Evolutionary conservation across 768 basidiomycete species (phyloP).

Genomic region (Bullera alba): DNA sequence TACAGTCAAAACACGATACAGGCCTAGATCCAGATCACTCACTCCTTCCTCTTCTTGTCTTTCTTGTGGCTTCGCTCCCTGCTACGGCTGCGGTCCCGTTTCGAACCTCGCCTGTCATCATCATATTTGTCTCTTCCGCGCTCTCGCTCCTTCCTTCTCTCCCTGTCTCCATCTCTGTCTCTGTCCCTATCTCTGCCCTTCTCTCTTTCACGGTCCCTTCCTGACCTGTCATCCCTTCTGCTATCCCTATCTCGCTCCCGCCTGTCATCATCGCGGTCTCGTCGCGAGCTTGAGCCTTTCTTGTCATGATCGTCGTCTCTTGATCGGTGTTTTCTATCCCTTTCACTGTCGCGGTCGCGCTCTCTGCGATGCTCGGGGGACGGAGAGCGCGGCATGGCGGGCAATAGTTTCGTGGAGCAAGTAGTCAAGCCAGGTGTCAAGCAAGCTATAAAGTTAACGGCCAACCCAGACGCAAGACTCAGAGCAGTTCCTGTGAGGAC

Average conservation of each 20-base stretch:
- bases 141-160: slow-evolving; percentile 15
- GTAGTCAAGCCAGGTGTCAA: too few species aligned
- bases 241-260: slow-evolving; percentile 1
- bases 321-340: slow-evolving; percentile 24
- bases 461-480: too few species aligned
- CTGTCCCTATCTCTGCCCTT: slow-evolving; percentile 34
- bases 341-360: slow-evolving; percentile 31
- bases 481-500: too few species aligned
- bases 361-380: slow-evolving; percentile 17
- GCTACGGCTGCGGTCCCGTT: slow-evolving; percentile 45
- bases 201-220: slow-evolving; percentile 14
- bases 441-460: too few species aligned
- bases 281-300: slow-evolving; percentile 1
- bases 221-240: slow-evolving; percentile 24
- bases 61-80: slow-evolving; percentile 43
- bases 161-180: slow-evolving; percentile 43
- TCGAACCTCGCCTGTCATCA: slow-evolving; percentile 45
- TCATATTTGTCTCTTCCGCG: slow-evolving; percentile 43
- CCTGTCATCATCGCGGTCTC: not conserved
- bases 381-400: slow-evolving; percentile 28
- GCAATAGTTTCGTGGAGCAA: too few species aligned
- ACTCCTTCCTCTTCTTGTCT: slow-evolving; percentile 53
- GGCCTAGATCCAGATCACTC: slow-evolving; percentile 18
- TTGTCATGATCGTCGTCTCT: not conserved
- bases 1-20: slow-evolving; percentile 2